Percentiles rank a stretch among this genome's conserved stretches.
Evolutionary conservation across 148 eudicot genomes (phyloP).

Genomic region (Pouteria glomerata): DNA sequence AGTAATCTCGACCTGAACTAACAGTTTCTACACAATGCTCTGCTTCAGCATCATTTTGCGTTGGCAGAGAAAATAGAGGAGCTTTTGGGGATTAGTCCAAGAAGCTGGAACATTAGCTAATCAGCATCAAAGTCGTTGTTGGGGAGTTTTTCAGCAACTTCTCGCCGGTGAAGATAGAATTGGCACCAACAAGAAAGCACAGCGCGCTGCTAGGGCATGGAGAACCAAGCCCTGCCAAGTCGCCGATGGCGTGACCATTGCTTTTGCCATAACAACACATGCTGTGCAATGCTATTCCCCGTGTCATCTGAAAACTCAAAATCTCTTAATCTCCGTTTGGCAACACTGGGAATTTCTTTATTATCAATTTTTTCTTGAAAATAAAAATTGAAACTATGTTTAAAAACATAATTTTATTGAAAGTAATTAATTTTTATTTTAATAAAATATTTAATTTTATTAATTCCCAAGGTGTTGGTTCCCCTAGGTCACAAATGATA

Average conservation of each 20-base stretch:
- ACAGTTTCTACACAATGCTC: constrained; percentile 41
- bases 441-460: too few species aligned
- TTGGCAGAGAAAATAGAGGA: constrained; percentile 55
- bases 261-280: constrained; percentile 87
- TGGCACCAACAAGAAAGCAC: constrained; percentile 96
- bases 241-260: constrained; percentile 97
- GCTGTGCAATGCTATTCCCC: too few species aligned
- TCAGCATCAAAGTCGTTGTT: constrained; percentile 92
- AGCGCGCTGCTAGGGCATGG: constrained; percentile 90
- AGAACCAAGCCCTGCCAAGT: constrained; percentile 83
- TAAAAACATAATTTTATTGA: too few species aligned
- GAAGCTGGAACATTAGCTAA: constrained; percentile 82
- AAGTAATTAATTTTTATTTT: too few species aligned
- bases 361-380: too few species aligned
- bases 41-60: constrained; percentile 26
- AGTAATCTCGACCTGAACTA: constrained; percentile 36
- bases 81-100: constrained; percentile 87
- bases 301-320: too few species aligned
- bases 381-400: too few species aligned
- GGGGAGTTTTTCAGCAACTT: constrained; percentile 89
- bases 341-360: too few species aligned
- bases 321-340: too few species aligned
- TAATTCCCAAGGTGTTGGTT: too few species aligned
- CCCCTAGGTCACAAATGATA: too few species aligned
- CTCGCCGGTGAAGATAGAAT: constrained; percentile 95